These are phyloP conservation scores for Amylocystis lapponica DNA, from an alignment of 768 basidiomycete genomes.

Conservation along the genomic window DNA sequence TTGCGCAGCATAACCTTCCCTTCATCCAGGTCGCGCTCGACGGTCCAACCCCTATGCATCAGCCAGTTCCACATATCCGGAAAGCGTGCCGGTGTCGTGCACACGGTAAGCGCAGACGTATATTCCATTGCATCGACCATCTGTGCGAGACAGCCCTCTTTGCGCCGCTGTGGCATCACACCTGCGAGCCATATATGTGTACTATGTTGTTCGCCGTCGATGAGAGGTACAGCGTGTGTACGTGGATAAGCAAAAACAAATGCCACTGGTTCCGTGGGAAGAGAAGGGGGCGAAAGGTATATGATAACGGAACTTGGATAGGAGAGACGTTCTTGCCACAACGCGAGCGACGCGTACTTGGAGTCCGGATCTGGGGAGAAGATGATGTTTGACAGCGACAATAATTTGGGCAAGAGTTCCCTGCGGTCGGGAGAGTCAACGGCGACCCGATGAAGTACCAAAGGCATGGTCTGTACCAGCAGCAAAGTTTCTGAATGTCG, in stretches of 20 bases:
- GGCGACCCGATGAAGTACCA: too few relatives aligned
- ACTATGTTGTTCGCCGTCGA: slow-evolving; percentile 7
- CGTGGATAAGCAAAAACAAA: slow-evolving; percentile 18
- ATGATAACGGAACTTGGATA: slow-evolving; percentile 11
- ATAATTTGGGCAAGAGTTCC: slow-evolving; percentile 5
- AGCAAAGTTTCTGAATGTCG: too few relatives aligned
- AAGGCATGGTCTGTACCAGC: too few relatives aligned
- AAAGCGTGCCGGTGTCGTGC: slow-evolving; percentile 15
- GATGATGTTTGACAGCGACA: slow-evolving; percentile 18
- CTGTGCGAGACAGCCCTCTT: slow-evolving; percentile 14
- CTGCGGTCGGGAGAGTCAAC: too few relatives aligned
- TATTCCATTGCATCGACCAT: slow-evolving; percentile 13
- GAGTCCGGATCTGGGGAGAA: slow-evolving; percentile 15
- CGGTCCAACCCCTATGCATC: slow-evolving; percentile 14
- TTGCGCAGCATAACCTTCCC: slow-evolving; percentile 20
- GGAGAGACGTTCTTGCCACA: slow-evolving; percentile 14
- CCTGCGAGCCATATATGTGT: slow-evolving; percentile 22
- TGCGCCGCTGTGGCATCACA: slow-evolving; percentile 11
- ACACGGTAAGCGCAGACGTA: slow-evolving; percentile 9
- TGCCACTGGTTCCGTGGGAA: slow-evolving; percentile 5
- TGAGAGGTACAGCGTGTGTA: slow-evolving; percentile 9
- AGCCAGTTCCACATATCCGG: slow-evolving; percentile 22
- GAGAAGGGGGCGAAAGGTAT: slow-evolving; percentile 8
- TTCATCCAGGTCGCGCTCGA: slow-evolving; percentile 12
- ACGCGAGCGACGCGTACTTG: slow-evolving; percentile 16